Conservation (phyloP, 2,329 filamentous ascomycete species). For the Hymenoscyphus scutula region DNA sequence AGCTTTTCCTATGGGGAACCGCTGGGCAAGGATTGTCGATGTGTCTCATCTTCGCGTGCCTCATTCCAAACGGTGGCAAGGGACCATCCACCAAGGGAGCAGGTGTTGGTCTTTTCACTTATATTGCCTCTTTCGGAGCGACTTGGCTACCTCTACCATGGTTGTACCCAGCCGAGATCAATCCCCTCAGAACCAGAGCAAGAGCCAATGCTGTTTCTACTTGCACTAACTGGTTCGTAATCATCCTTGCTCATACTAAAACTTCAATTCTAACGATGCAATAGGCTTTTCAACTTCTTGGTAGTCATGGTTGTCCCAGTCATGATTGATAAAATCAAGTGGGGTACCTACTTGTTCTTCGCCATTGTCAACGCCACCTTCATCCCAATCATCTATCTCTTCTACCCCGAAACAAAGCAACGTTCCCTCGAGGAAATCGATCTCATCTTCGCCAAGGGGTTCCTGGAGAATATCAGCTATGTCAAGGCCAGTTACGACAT, state of each 20-base stretch:
- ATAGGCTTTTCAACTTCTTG: constrained; percentile 55
- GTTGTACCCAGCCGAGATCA: constrained; percentile 61
- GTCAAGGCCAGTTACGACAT: constrained; percentile 57
- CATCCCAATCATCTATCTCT: constrained; percentile 40
- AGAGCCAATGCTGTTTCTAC: constrained; percentile 64
- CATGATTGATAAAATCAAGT: constrained; percentile 36
- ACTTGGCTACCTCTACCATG: constrained; percentile 61
- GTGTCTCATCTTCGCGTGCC: constrained; percentile 50
- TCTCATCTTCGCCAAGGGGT: constrained; percentile 62
- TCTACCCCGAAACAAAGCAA: constrained; percentile 49
- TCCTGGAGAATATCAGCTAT: constrained; percentile 57
- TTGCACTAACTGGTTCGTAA: constrained; percentile 41
- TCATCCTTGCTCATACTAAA: neutral
- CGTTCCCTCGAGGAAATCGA: constrained; percentile 68
- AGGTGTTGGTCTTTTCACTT: constrained; percentile 58
- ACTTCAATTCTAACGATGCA: constrained; percentile 31
- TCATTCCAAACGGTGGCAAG: constrained; percentile 35
- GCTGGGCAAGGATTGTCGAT: constrained; percentile 63
- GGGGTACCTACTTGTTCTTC: constrained; percentile 42
- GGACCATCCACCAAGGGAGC: constrained; percentile 37
- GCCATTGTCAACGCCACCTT: constrained; percentile 39
- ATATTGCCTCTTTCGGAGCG: constrained; percentile 60
- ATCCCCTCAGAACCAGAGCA: constrained; percentile 57
- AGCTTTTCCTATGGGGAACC: constrained; percentile 70
- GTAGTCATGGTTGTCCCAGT: constrained; percentile 42